Evolutionary conservation across 2,329 filamentous ascomycete genomes (phyloP).

Genomic region (Didymella glomerata): DNA sequence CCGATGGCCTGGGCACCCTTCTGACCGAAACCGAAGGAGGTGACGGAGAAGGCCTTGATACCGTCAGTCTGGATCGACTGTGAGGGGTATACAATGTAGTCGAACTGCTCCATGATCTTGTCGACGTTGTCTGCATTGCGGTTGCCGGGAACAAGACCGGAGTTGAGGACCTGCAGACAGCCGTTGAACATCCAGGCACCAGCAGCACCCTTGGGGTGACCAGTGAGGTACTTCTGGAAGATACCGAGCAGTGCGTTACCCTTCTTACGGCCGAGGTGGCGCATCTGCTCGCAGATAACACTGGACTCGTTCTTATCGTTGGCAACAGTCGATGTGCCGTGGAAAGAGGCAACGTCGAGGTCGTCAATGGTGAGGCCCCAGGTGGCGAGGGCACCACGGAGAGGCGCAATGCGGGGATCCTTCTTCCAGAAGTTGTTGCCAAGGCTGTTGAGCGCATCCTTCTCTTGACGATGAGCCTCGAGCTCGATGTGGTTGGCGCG

Average conservation of each 20-base stretch:
- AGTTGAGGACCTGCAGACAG: constrained; percentile 93
- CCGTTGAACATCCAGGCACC: constrained; percentile 99
- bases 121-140: constrained; percentile 98
- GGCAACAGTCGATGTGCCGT: constrained; percentile 96
- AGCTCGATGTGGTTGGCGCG: constrained; percentile 86
- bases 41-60: constrained; percentile 98
- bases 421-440: constrained; percentile 99
- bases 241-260: constrained; percentile 95
- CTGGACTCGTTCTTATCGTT: constrained; percentile 99
- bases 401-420: constrained; percentile 89
- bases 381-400: constrained; percentile 93
- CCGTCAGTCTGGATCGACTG: constrained; percentile 96
- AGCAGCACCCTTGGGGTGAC: constrained; percentile 98
- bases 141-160: constrained; percentile 93
- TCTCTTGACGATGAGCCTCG: constrained; percentile 88
- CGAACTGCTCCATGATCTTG: constrained; percentile 94
- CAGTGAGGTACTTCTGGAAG: constrained; percentile 99
- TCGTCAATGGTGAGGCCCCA: constrained; percentile 99
- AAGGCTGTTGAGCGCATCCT: constrained; percentile 88
- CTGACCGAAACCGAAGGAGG: constrained; percentile 98
- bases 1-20: constrained; percentile 98
- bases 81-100: constrained; percentile 97
- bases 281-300: constrained; percentile 94
- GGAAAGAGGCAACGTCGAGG: constrained; percentile 94
- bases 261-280: constrained; percentile 93